Conservation (phyloP, 768 basidiomycete genomes). For the Boletellus ananas region DNA sequence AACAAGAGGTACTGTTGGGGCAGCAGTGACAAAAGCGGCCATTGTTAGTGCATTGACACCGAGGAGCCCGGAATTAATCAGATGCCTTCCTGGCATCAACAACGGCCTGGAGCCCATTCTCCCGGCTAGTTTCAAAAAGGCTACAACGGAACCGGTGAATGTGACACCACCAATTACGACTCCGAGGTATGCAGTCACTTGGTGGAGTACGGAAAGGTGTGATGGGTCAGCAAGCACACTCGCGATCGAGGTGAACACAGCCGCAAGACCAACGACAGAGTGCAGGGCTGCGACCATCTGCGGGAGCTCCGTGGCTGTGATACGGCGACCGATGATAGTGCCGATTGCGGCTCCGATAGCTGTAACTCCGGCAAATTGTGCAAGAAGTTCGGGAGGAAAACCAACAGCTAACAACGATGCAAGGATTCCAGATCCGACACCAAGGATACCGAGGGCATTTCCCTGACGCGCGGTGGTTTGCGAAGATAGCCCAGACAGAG, state of each 20-base stretch:
- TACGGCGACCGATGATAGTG: slow-evolving; percentile 71
- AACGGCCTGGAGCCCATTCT: slow-evolving; percentile 75
- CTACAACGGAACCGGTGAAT: slow-evolving; percentile 86
- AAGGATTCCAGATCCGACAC: slow-evolving; percentile 77
- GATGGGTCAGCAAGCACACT: slow-evolving; percentile 71
- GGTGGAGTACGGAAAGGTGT: slow-evolving; percentile 70
- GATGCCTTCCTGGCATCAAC: slow-evolving; percentile 69
- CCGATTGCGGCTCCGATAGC: slow-evolving; percentile 71
- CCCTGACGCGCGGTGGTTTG: slow-evolving; percentile 82
- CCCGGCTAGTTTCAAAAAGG: slow-evolving; percentile 84
- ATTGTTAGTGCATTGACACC: slow-evolving; percentile 69
- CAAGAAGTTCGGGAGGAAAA: slow-evolving; percentile 68
- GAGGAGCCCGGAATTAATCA: slow-evolving; percentile 69
- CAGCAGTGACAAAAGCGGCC: slow-evolving; percentile 71
- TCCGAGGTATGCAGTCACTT: slow-evolving; percentile 82
- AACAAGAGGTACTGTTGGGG: slow-evolving; percentile 64
- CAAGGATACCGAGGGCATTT: slow-evolving; percentile 85
- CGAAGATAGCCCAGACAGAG: slow-evolving; percentile 74
- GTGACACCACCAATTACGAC: slow-evolving; percentile 86
- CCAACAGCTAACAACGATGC: slow-evolving; percentile 81
- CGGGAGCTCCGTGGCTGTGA: slow-evolving; percentile 84
- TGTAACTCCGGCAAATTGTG: slow-evolving; percentile 75
- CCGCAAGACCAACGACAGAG: slow-evolving; percentile 86
- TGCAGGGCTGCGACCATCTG: slow-evolving; percentile 82
- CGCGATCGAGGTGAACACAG: slow-evolving; percentile 80